Percentiles rank a stretch among this genome's conserved stretches.
Conservation (phyloP, 805 yeast genomes). For the Suhomyces faveliae region DNA sequence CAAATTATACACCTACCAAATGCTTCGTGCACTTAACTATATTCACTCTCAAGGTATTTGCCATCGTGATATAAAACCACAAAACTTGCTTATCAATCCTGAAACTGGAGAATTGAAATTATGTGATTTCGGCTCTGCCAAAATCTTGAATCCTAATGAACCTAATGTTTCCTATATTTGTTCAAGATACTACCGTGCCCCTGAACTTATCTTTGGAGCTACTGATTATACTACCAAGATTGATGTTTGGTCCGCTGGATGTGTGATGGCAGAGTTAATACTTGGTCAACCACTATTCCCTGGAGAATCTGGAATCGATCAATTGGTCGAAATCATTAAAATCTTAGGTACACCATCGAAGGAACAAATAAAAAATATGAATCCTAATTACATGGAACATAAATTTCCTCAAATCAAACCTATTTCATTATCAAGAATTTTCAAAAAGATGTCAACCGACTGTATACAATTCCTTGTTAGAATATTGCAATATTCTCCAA, state of each 20-base stretch:
- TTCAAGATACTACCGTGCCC: slow-evolving; percentile 95
- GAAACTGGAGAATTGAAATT: slow-evolving; percentile 78
- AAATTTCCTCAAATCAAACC: slow-evolving; percentile 87
- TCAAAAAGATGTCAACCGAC: slow-evolving; percentile 54
- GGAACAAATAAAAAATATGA: slow-evolving; percentile 91
- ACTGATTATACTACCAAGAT: slow-evolving; percentile 94
- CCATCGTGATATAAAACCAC: slow-evolving; percentile 92
- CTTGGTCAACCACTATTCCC: slow-evolving; percentile 97
- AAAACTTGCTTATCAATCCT: slow-evolving; percentile 85
- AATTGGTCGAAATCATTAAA: slow-evolving; percentile 93
- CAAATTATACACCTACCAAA: slow-evolving; percentile 77
- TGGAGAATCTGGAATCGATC: slow-evolving; percentile 97
- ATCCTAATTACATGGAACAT: slow-evolving; percentile 96
- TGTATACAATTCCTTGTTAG: slow-evolving; percentile 55
- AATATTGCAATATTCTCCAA: slow-evolving; percentile 68
- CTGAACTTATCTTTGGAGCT: slow-evolving; percentile 96
- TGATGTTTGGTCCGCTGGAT: slow-evolving; percentile 96
- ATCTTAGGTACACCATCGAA: slow-evolving; percentile 92
- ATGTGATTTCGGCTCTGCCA: slow-evolving; percentile 97
- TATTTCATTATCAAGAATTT: slow-evolving; percentile 66
- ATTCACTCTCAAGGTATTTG: slow-evolving; percentile 79
- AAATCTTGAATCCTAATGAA: slow-evolving; percentile 82
- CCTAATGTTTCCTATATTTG: slow-evolving; percentile 96
- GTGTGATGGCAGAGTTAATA: slow-evolving; percentile 96
- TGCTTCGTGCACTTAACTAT: slow-evolving; percentile 75